Evolutionary conservation across 2,329 filamentous ascomycete species (phyloP), one percentile per base, ranked within the genome.

Genomic region (Ilyonectria mors-panacis): DNA sequence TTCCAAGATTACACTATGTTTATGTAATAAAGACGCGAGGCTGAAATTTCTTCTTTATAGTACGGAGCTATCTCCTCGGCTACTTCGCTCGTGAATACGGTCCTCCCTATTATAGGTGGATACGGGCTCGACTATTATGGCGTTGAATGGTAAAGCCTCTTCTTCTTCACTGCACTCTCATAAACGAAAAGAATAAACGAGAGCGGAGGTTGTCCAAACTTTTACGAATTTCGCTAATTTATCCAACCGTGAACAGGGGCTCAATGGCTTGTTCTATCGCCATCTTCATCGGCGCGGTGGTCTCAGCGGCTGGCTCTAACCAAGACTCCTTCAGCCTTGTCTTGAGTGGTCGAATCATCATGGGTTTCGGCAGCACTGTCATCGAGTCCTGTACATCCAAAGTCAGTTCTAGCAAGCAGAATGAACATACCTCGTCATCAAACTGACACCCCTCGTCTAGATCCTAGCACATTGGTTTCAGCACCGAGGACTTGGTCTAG

Each of bases 381-480:
- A 74, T 76, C 13, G 74, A 76, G 64, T 72, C 65, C 1, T 76
- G 73, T 47, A 74, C 74, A 10, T 76, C 74, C n/a, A 76, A 76
- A 57, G 72, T 73, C 1, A 60, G 71, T 65, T 19, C 9, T 5
- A n/a, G 13, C 28, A 15, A 2, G 37, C 45, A 23, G 9, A 23
- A 21, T 2, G 28, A 13, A 6, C 13, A 28, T 50, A 2, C 6
- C 19, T 21, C 15, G 17, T 9, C n/a, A 17, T n/a, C 23, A 35
- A 45, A 17, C 51, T 50, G 6, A 56, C 21, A 15, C 15, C 3
- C 6, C 21, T 35, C 1, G 10, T 56, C 8, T 39, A 76, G 72
- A 76, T 75, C 47, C 64, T 76, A 6, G 70, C 74, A 6, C 74
- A 76, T 66, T 76, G 74, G 74, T 76, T 74, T 35, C 73, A 75